These are phyloP conservation scores for Eimeria tenella DNA, from an alignment of 169 alveolate species.

Conservation along the genomic window DNA sequence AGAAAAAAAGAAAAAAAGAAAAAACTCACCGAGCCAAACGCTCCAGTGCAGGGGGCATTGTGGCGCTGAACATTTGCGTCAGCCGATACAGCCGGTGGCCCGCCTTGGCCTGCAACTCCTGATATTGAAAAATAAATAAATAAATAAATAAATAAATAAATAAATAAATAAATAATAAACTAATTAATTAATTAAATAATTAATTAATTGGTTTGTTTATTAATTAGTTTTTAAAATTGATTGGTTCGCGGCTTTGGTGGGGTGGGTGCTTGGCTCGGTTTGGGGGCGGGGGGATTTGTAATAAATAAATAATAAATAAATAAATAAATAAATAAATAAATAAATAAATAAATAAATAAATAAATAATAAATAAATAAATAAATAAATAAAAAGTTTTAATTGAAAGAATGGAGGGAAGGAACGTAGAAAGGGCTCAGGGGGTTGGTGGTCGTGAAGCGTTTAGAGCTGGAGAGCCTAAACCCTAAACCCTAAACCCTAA, in stretches of 20 bases:
- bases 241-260: too few species aligned
- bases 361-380: not conserved
- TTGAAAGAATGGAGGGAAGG: too few species aligned
- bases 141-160: not conserved
- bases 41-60: constrained; percentile 97
- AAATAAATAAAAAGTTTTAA: not conserved
- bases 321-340: not conserved
- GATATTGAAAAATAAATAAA: not conserved
- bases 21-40: constrained; percentile 89
- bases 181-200: not conserved
- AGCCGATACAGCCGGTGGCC: constrained; percentile 92
- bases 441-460: too few species aligned
- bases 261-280: too few species aligned
- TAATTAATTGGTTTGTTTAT: not conserved
- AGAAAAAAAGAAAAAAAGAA: not conserved
- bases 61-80: constrained; percentile 97
- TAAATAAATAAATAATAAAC: constrained; percentile 13
- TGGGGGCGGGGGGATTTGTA: too few species aligned
- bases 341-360: too few species aligned
- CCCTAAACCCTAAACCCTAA: too few species aligned
- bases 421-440: too few species aligned
- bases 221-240: not conserved
- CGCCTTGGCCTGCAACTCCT: constrained; percentile 91
- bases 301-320: too few species aligned
- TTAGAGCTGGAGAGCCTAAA: too few species aligned